Evolutionary conservation across 176 grass and related monocot species (phyloP), one percentile per base, ranked within the genome.

Genomic region (Avena atlantica): DNA sequence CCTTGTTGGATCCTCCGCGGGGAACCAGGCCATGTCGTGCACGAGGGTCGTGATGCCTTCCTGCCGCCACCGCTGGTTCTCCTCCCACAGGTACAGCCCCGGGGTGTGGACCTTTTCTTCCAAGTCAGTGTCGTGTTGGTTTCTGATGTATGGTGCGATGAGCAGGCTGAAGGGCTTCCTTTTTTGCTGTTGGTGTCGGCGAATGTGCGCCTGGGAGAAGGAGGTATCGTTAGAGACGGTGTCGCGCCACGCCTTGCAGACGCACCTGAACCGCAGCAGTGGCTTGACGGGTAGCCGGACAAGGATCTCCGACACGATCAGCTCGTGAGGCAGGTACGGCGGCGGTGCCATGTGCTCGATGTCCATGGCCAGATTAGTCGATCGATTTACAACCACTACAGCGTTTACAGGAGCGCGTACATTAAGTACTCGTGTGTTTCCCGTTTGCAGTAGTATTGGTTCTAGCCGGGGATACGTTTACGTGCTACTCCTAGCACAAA

Each of bases 291-390:
- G 81, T 8, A 83, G n/a, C n/a, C 29, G 9, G 51, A 23, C 6
- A 0, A 83, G 66, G 67, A 83, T 83, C 31, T 83, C 34, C 13
- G 19, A 71, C 19, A n/a, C 68, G 68, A 71, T 12, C 68, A 71
- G 37, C 9, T 44, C 67, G 8, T 12, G 16, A n/a, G 67, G 67
- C 67, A 70, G 34, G 67, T 4, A 20, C 16, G 34, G 4, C 61
- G 24, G 12, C 61, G 31, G 11, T 10, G 9, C 10, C 60, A 25
- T 25, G 21, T 61, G 2, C 52, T 16, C n/a, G 10, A 12, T 10
- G 20, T 61, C n/a, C 60, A 24, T 63, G 60, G 1, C 23, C 60
- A 5, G 21, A 12, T 25, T 25, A 29, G n/a, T 29, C 27, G 27
- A 29, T 29, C 27, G 27, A 29, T 29, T 29, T 29, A 29, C 27